Conservation (phyloP, 2,329 filamentous ascomycete species). For the Apiospora pterosperma region DNA sequence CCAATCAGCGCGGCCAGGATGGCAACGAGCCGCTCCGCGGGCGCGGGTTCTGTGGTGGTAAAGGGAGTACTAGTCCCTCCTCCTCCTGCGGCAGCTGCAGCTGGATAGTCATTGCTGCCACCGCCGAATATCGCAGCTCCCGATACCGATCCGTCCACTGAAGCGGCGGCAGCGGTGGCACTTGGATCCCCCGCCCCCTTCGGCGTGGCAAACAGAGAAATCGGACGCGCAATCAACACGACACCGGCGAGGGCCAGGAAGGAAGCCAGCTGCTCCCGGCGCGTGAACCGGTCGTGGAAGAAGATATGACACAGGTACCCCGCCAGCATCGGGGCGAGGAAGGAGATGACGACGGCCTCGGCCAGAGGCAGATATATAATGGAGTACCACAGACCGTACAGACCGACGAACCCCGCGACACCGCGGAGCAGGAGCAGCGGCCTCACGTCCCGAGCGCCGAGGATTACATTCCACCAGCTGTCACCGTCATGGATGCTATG, state of each 20-base stretch:
- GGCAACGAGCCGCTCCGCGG: constrained; percentile 64
- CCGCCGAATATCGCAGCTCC: not conserved
- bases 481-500: not conserved
- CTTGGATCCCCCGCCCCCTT: not conserved
- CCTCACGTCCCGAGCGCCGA: constrained; percentile 66
- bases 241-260: constrained; percentile 76
- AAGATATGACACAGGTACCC: constrained; percentile 78
- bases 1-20: constrained; percentile 72
- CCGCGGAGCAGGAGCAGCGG: constrained; percentile 67
- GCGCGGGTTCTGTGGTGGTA: constrained; percentile 38
- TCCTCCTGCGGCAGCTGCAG: not conserved
- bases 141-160: not conserved
- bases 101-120: not conserved
- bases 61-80: not conserved
- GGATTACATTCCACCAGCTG: constrained; percentile 11
- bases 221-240: constrained; percentile 75
- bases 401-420: constrained; percentile 69
- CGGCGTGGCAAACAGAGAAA: constrained; percentile 25
- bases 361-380: constrained; percentile 77
- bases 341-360: constrained; percentile 87
- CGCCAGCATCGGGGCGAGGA: constrained; percentile 74
- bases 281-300: constrained; percentile 72
- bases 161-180: not conserved
- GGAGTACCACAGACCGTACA: constrained; percentile 69
- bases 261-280: constrained; percentile 72